Evolutionary conservation across 2,329 filamentous ascomycete genomes (phyloP).

Genomic region (Pseudogymnoascus sp.): DNA sequence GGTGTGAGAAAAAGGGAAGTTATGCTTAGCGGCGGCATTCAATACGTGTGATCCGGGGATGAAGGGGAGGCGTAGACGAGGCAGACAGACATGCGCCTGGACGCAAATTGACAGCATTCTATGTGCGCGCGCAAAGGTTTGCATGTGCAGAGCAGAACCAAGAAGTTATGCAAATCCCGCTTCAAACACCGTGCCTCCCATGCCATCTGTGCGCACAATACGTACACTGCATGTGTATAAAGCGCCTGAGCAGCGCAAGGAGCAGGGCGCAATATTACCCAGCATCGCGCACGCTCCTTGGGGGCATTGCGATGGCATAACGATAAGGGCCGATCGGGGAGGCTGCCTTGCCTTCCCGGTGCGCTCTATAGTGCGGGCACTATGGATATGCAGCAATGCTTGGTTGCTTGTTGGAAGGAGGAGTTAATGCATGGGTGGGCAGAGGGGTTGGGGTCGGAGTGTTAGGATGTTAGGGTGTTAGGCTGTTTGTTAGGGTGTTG

Average conservation of each 20-base stretch:
- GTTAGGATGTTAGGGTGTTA: too few relatives aligned
- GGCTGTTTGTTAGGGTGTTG: not conserved
- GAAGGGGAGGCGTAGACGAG: not conserved
- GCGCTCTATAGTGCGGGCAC: not conserved
- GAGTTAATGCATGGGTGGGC: not conserved
- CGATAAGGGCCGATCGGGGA: slow-evolving; percentile 4
- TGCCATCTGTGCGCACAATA: not conserved
- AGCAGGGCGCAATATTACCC: not conserved
- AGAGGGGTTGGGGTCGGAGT: not conserved
- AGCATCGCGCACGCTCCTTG: slow-evolving; percentile 1
- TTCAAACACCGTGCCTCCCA: not conserved
- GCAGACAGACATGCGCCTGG: not conserved
- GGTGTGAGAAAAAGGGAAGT: not conserved
- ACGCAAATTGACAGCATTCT: not conserved
- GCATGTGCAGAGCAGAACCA: not conserved
- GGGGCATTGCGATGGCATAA: not conserved
- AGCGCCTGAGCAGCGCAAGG: not conserved
- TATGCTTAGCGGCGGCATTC: not conserved
- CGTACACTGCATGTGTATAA: not conserved
- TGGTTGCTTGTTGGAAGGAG: not conserved
- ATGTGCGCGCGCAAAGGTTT: not conserved
- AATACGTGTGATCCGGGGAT: not conserved
- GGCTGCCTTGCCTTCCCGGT: not conserved
- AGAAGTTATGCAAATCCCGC: not conserved
- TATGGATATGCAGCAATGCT: slow-evolving; percentile 1